phyloP scores from a whole-genome alignment of 2,329 filamentous ascomycete genomes.

The Rhexocercosporidium sp. region DNA sequence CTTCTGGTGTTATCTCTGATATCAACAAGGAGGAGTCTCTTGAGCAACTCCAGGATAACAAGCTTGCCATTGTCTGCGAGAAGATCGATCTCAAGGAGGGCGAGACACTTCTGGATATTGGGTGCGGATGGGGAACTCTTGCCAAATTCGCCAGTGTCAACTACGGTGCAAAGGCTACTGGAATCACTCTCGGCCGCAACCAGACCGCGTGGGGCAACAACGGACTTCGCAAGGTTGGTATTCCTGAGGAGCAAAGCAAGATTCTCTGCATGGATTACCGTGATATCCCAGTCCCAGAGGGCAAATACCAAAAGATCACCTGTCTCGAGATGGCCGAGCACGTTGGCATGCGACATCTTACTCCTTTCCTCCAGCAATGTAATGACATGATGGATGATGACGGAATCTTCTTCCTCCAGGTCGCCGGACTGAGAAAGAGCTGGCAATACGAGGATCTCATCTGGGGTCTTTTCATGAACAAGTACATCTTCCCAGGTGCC shows the following conservation, averaged over 20 bases:
- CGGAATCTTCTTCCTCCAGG: slow-evolving; percentile 94
- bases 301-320: slow-evolving; percentile 91
- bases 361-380: slow-evolving; percentile 81
- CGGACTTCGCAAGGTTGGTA: slow-evolving; percentile 79
- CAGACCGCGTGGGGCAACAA: slow-evolving; percentile 97
- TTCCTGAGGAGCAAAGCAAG: slow-evolving; percentile 85
- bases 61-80: slow-evolving; percentile 91
- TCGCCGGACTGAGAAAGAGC: slow-evolving; percentile 87
- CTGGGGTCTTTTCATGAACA: slow-evolving; percentile 99
- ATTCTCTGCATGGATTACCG: slow-evolving; percentile 98
- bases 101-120: slow-evolving; percentile 89
- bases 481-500: slow-evolving; percentile 96
- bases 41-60: slow-evolving; percentile 97
- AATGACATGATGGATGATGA: slow-evolving; percentile 97
- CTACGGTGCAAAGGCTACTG: slow-evolving; percentile 82
- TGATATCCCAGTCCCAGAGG: slow-evolving; percentile 81
- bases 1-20: slow-evolving; percentile 91
- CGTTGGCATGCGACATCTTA: slow-evolving; percentile 90
- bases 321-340: slow-evolving; percentile 99
- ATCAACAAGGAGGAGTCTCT: slow-evolving; percentile 86
- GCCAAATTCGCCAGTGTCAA: slow-evolving; percentile 91
- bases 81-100: slow-evolving; percentile 86
- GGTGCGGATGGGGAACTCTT: slow-evolving; percentile 97
- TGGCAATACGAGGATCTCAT: slow-evolving; percentile 99
- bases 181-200: slow-evolving; percentile 93